Percentiles rank a stretch among this genome's conserved stretches.
These are phyloP conservation scores for Veloporphyrellus conicus DNA, from an alignment of 1,284 basidiomycete genomes.

Conservation along the genomic window DNA sequence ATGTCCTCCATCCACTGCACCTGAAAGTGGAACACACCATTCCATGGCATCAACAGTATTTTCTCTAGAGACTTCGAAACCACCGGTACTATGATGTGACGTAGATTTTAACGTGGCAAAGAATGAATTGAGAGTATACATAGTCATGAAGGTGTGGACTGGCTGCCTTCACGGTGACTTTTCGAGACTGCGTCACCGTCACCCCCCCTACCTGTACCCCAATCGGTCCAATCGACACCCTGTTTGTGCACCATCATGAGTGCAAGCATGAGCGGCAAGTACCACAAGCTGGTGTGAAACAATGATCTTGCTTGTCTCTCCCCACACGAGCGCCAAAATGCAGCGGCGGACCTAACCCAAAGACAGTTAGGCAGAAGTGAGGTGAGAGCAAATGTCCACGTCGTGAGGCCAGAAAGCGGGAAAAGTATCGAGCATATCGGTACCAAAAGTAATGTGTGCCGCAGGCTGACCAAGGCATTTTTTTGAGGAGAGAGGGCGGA, in stretches of 20 bases:
- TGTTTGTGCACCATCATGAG: conserved; percentile 95
- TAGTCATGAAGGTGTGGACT: not conserved
- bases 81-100: no score
- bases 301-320: conserved; percentile 78
- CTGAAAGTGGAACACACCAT: not conserved
- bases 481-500: conserved; percentile 75
- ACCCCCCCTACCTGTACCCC: conserved; percentile 31
- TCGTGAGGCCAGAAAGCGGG: conserved; percentile 84
- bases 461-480: conserved; percentile 82
- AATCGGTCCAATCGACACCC: conserved; percentile 68
- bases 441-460: conserved; percentile 79
- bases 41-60: not conserved
- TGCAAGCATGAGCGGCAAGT: conserved; percentile 84
- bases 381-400: conserved; percentile 81
- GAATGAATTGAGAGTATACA: not conserved
- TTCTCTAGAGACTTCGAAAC: no score
- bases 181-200: not conserved
- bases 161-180: not conserved
- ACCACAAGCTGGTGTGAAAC: conserved; percentile 87
- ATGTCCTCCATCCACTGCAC: no score
- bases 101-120: no score
- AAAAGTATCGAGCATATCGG: conserved; percentile 78
- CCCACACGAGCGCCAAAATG: conserved; percentile 70
- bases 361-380: conserved; percentile 74
- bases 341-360: conserved; percentile 66